Conservation (phyloP, 2,329 filamentous ascomycete species). For the Metarhizium anisopliae region DNA sequence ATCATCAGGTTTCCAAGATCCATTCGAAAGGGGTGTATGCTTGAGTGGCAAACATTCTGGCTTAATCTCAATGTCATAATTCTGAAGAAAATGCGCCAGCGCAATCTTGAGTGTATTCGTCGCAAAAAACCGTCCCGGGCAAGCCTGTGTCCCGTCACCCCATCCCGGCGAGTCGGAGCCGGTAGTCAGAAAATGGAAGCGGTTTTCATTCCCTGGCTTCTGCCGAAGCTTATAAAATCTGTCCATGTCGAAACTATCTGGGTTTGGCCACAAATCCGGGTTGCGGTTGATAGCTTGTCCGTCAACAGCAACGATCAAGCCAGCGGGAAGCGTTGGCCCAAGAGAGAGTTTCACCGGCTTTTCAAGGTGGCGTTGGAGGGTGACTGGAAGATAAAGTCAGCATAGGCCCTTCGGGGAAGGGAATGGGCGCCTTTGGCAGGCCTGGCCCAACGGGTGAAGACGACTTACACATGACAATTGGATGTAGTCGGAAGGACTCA, state of each 20-base stretch:
- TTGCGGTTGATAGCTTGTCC: slow-evolving; percentile 12
- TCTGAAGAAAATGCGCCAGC: slow-evolving; percentile 12
- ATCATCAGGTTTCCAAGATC: slow-evolving; percentile 16
- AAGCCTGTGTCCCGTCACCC: slow-evolving; percentile 18
- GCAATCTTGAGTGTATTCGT: slow-evolving; percentile 15
- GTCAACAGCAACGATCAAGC: slow-evolving; percentile 14
- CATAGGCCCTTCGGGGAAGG: not conserved
- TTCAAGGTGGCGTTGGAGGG: slow-evolving; percentile 6
- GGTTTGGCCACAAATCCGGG: slow-evolving; percentile 10
- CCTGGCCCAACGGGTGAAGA: slow-evolving; percentile 9
- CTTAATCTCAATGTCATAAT: slow-evolving; percentile 14
- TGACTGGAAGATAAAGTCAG: not conserved
- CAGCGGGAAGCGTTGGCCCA: slow-evolving; percentile 13
- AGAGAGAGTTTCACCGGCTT: slow-evolving; percentile 11
- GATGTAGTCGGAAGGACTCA: not conserved
- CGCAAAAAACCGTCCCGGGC: slow-evolving; percentile 15
- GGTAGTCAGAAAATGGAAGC: slow-evolving; percentile 12
- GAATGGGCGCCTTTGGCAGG: no score
- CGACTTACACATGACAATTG: slow-evolving; percentile 2
- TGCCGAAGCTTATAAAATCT: slow-evolving; percentile 12
- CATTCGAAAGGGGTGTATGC: slow-evolving; percentile 5
- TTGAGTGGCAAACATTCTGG: slow-evolving; percentile 3
- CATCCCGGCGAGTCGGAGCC: slow-evolving; percentile 12
- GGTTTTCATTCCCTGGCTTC: slow-evolving; percentile 10
- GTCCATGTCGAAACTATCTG: slow-evolving; percentile 12